Evolutionary conservation across 495 filamentous ascomycete genomes (phyloP).

Genomic region (Glutinoglossum americanum): DNA sequence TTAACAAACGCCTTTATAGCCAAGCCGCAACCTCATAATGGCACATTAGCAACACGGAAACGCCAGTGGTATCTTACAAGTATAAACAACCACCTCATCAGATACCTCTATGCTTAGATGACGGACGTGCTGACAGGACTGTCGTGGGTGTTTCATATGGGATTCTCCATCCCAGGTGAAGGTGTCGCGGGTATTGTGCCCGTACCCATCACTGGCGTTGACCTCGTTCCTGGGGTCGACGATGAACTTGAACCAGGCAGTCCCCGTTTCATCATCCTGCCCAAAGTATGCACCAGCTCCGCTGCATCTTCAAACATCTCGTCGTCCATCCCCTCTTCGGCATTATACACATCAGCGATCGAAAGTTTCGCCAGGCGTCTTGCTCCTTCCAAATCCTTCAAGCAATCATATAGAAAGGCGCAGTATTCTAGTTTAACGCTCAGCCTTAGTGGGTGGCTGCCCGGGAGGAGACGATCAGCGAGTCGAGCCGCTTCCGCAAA

Average conservation of each 20-base stretch:
- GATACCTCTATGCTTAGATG: too few species aligned
- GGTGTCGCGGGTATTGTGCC: neutral
- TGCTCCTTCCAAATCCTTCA: slow-evolving; percentile 56
- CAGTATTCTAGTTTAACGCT: slow-evolving; percentile 83
- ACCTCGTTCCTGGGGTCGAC: slow-evolving; percentile 2
- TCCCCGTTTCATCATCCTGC: slow-evolving; percentile 22
- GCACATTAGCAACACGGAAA: too few species aligned
- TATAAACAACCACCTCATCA: too few species aligned
- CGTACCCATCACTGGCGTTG: neutral
- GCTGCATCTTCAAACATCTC: slow-evolving; percentile 36
- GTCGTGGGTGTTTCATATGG: too few species aligned
- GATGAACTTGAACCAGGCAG: slow-evolving; percentile 7
- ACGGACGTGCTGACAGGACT: too few species aligned
- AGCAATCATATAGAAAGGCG: slow-evolving; percentile 89
- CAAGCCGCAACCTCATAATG: too few species aligned
- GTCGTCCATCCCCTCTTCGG: slow-evolving; percentile 78
- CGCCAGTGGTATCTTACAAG: too few species aligned
- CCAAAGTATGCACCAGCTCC: slow-evolving; percentile 23
- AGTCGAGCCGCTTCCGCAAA: slow-evolving; percentile 61
- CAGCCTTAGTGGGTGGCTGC: slow-evolving; percentile 73
- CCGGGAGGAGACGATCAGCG: slow-evolving; percentile 53
- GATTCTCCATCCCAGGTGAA: neutral
- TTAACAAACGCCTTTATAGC: too few species aligned
- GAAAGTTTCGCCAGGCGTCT: slow-evolving; percentile 58
- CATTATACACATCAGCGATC: slow-evolving; percentile 78